Conservation (phyloP, 202 grass and related monocot species). For the Cymbopogon flexuosus region DNA sequence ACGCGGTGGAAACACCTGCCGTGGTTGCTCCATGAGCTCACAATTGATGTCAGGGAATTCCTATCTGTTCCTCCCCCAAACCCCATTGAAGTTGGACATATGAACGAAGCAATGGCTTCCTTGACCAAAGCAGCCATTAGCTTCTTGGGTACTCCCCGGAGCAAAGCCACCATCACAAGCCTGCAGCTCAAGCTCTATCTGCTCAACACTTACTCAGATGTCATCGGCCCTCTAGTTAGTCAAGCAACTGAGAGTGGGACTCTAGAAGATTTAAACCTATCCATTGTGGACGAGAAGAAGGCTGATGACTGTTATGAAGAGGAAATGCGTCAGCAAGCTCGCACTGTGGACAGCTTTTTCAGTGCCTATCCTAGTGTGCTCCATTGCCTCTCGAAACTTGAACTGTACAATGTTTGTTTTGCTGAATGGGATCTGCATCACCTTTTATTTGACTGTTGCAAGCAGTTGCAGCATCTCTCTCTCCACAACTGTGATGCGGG, state of each 20-base stretch:
- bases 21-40: constrained; percentile 7
- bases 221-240: neutral
- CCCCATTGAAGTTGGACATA: neutral
- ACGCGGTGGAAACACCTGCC: neutral
- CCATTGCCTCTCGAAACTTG: neutral
- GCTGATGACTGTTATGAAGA: neutral
- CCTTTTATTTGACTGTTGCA: constrained; percentile 21
- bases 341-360: neutral
- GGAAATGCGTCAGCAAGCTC: constrained; percentile 6
- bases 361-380: neutral
- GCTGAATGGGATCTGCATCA: constrained; percentile 7
- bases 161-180: neutral
- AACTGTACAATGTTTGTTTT: neutral
- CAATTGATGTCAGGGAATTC: neutral
- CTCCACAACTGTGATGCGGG: neutral
- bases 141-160: neutral
- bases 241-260: neutral
- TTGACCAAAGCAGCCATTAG: neutral
- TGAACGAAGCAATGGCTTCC: neutral
- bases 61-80: neutral
- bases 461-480: constrained; percentile 2
- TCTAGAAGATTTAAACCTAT: constrained; percentile 7
- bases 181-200: neutral
- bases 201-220: neutral
- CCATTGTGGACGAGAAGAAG: neutral